Evolutionary conservation across 495 filamentous ascomycete species (phyloP).

Genomic region (Tetracladium marchalianum): DNA sequence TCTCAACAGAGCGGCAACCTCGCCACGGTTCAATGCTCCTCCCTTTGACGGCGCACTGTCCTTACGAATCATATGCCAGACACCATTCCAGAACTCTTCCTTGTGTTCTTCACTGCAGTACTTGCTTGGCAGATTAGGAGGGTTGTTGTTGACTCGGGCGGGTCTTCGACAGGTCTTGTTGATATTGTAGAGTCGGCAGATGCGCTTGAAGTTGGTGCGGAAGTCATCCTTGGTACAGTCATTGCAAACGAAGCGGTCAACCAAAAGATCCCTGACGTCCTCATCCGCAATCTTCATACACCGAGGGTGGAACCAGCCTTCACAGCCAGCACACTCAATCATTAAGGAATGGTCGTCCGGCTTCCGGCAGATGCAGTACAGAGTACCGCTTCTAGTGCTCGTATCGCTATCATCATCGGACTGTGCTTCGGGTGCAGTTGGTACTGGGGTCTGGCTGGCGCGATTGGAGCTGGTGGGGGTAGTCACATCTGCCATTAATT

Average conservation of each 20-base stretch:
- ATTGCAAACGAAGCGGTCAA: slow-evolving; percentile 62
- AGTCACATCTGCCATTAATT: background rate
- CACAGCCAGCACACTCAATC: slow-evolving; percentile 62
- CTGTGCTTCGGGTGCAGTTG: background rate
- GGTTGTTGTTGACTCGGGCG: slow-evolving; percentile 35
- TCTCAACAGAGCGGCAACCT: slow-evolving; percentile 45
- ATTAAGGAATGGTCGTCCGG: slow-evolving; percentile 69
- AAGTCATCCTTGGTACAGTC: slow-evolving; percentile 46
- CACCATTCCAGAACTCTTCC: slow-evolving; percentile 32
- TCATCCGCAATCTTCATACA: slow-evolving; percentile 54
- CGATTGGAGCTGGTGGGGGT: slow-evolving; percentile 1
- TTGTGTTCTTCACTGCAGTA: slow-evolving; percentile 63
- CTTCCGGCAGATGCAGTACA: slow-evolving; percentile 62
- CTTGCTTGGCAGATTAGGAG: slow-evolving; percentile 39
- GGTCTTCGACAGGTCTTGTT: slow-evolving; percentile 45
- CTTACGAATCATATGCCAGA: slow-evolving; percentile 22
- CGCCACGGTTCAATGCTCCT: slow-evolving; percentile 21
- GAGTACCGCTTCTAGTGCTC: slow-evolving; percentile 25
- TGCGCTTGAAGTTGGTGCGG: slow-evolving; percentile 57
- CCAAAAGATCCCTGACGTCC: slow-evolving; percentile 44
- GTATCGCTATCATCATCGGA: slow-evolving; percentile 29
- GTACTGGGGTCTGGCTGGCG: slow-evolving; percentile 6
- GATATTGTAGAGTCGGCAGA: slow-evolving; percentile 43
- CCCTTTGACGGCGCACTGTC: slow-evolving; percentile 13
- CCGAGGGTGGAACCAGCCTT: slow-evolving; percentile 67